These are phyloP conservation scores for Calvatia gigantea DNA, from an alignment of 768 basidiomycete genomes.

Conservation along the genomic window DNA sequence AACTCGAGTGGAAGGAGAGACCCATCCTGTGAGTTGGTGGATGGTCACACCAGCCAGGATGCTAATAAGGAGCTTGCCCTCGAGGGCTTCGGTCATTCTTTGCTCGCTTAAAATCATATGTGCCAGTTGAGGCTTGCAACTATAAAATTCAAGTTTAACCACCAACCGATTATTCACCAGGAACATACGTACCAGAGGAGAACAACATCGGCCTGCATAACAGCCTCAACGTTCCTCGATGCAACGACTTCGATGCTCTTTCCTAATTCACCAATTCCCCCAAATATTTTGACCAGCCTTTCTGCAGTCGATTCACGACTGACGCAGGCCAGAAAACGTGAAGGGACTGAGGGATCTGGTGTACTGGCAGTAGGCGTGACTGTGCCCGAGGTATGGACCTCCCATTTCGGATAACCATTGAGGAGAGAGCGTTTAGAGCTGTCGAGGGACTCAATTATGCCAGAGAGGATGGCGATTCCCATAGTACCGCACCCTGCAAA, in stretches of 20 bases:
- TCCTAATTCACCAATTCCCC: conserved; percentile 54
- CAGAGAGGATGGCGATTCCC: conserved; percentile 94
- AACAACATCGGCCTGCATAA: conserved; percentile 74
- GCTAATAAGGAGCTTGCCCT: conserved; percentile 90
- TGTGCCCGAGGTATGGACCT: conserved; percentile 69
- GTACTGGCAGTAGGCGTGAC: conserved; percentile 62
- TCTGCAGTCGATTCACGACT: conserved; percentile 70
- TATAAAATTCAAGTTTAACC: conserved; percentile 28
- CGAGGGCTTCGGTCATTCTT: conserved; percentile 81
- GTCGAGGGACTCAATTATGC: conserved; percentile 83
- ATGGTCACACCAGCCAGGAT: conserved; percentile 98
- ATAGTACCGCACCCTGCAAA: conserved; percentile 92
- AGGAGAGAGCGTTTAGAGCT: conserved; percentile 17
- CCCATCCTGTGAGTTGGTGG: conserved; percentile 71
- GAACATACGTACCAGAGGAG: conserved; percentile 69
- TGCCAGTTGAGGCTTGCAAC: conserved; percentile 93
- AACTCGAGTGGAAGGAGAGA: conserved; percentile 72
- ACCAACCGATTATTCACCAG: neutral
- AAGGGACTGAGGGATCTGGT: conserved; percentile 69
- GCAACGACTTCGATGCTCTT: conserved; percentile 65
- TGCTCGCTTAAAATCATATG: conserved; percentile 64
- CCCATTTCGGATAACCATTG: conserved; percentile 47
- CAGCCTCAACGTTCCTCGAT: conserved; percentile 70
- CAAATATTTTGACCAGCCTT: conserved; percentile 63
- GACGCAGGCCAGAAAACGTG: conserved; percentile 85